These are phyloP conservation scores for Wickerhamomyces kurtzmanii DNA, from an alignment of 805 yeast species.

Conservation along the genomic window DNA sequence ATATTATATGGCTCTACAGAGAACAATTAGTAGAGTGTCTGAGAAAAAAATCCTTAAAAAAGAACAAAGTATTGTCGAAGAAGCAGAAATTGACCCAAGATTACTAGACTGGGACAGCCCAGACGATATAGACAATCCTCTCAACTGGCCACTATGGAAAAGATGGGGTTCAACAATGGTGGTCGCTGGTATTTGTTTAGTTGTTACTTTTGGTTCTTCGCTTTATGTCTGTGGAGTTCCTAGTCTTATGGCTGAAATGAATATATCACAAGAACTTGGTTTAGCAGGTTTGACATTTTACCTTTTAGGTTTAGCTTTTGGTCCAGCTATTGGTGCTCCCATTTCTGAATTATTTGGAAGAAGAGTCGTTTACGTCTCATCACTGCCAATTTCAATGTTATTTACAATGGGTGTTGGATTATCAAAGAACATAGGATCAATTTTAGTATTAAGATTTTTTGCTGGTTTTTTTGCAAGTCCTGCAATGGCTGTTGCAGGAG, in stretches of 20 bases:
- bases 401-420: slow-evolving; percentile 70
- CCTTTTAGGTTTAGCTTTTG: slow-evolving; percentile 59
- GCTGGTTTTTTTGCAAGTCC: slow-evolving; percentile 74
- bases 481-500: slow-evolving; percentile 78
- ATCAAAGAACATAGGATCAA: slow-evolving; percentile 46
- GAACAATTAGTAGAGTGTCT: slow-evolving; percentile 16
- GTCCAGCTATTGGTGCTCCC: slow-evolving; percentile 67
- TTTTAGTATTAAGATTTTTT: slow-evolving; percentile 63
- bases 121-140: slow-evolving; percentile 53
- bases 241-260: slow-evolving; percentile 36
- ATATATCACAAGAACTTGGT: slow-evolving; percentile 50
- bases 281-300: slow-evolving; percentile 64
- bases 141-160: slow-evolving; percentile 55
- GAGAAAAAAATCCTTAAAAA: slow-evolving; percentile 3
- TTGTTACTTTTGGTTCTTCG: slow-evolving; percentile 69
- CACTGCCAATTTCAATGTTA: slow-evolving; percentile 59
- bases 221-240: slow-evolving; percentile 58
- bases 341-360: slow-evolving; percentile 64
- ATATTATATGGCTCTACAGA: slow-evolving; percentile 11
- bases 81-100: slow-evolving; percentile 25
- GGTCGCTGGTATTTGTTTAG: slow-evolving; percentile 55
- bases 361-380: slow-evolving; percentile 44
- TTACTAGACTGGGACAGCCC: slow-evolving; percentile 52
- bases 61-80: slow-evolving; percentile 16
- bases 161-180: slow-evolving; percentile 61